These are phyloP conservation scores for Leccinum insolens DNA, from an alignment of 1,284 basidiomycete species.

Conservation along the genomic window DNA sequence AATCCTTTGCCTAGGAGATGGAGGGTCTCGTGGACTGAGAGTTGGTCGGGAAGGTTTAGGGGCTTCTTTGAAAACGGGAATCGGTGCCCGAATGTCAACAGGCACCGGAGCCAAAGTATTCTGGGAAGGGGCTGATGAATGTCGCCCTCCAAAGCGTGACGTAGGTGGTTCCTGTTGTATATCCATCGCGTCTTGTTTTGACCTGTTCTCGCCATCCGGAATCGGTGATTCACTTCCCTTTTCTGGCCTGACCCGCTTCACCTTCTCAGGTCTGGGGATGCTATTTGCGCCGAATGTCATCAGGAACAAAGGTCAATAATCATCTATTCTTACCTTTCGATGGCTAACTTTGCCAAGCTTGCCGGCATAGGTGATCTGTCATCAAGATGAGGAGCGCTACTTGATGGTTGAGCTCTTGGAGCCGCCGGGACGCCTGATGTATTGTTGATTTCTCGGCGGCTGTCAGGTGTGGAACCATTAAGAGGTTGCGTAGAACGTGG, in stretches of 20 bases:
- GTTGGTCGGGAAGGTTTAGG: slow-evolving; percentile 18
- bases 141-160: slow-evolving; percentile 31
- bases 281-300: slow-evolving; percentile 38
- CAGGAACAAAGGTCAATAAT: not conserved
- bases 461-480: slow-evolving; percentile 37
- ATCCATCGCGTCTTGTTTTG: slow-evolving; percentile 42
- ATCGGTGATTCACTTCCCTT: slow-evolving; percentile 46
- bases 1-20: slow-evolving; percentile 41
- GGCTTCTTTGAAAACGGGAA: slow-evolving; percentile 24
- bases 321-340: slow-evolving; percentile 60
- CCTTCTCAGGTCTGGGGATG: slow-evolving; percentile 75
- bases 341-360: slow-evolving; percentile 54
- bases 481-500: slow-evolving; percentile 39
- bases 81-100: slow-evolving; percentile 24
- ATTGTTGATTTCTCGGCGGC: slow-evolving; percentile 25
- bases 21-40: slow-evolving; percentile 41
- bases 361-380: slow-evolving; percentile 32
- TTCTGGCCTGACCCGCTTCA: slow-evolving; percentile 68
- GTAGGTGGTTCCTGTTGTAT: slow-evolving; percentile 27
- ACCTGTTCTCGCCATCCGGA: slow-evolving; percentile 34
- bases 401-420: slow-evolving; percentile 55
- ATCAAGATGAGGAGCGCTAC: slow-evolving; percentile 22
- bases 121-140: slow-evolving; percentile 16
- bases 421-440: slow-evolving; percentile 52
- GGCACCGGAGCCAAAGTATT: slow-evolving; percentile 14